These are phyloP conservation scores for Nitzschia sp. DNA, from an alignment of 108 stramenopile genomes.

Conservation along the genomic window DNA sequence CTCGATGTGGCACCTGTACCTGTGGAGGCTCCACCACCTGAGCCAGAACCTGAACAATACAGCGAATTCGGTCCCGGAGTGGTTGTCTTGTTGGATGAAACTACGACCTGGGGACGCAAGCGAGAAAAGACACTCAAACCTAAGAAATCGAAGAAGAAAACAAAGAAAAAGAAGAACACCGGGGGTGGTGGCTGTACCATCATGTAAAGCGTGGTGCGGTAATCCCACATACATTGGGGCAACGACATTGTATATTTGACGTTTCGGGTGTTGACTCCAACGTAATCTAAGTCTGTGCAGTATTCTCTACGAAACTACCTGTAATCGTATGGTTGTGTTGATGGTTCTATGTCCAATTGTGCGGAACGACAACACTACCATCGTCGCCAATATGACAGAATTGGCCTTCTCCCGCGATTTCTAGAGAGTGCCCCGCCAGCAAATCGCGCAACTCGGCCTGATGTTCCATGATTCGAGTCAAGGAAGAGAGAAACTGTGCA, in stretches of 20 bases:
- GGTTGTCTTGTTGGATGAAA: conserved; percentile 10
- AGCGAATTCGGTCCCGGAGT: not conserved
- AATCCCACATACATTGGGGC: too few species aligned
- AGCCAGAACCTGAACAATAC: not conserved
- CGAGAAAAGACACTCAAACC: conserved; percentile 20
- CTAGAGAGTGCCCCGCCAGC: conserved; percentile 61
- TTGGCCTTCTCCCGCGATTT: conserved; percentile 56
- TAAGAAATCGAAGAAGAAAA: conserved; percentile 6
- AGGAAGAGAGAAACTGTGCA: conserved; percentile 45
- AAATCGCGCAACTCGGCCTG: conserved; percentile 32
- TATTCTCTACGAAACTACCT: not conserved
- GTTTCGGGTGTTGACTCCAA: not conserved
- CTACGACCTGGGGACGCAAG: conserved; percentile 16
- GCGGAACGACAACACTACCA: conserved; percentile 71
- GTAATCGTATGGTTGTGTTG: not conserved
- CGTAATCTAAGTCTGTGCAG: not conserved
- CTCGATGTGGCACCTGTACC: not conserved
- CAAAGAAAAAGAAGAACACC: not conserved
- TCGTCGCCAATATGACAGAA: conserved; percentile 80
- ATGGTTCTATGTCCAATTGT: conserved; percentile 45
- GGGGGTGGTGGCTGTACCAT: conserved; percentile 5
- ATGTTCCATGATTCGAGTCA: conserved; percentile 49
- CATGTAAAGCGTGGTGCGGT: not conserved
- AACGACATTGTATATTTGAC: not conserved
- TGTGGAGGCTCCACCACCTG: not conserved